Evolutionary conservation across 2,329 filamentous ascomycete species (phyloP), one percentile per base, ranked within the genome.

Genomic region (Talaromyces sp.): DNA sequence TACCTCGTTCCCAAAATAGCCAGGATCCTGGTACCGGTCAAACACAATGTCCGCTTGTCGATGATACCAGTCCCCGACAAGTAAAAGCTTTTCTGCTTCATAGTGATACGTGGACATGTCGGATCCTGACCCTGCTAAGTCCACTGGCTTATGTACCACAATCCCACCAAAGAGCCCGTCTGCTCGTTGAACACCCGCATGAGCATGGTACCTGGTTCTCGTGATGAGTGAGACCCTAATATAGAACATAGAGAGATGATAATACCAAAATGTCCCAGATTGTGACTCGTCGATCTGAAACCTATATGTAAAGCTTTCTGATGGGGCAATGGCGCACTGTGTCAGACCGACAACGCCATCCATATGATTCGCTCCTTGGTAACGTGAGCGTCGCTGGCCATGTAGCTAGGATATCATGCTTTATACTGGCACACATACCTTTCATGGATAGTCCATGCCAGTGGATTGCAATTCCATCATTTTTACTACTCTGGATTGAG

Each of bases 281-380:
- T 50, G 43, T 21, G 43, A 50, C 19, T 50, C 43, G 6, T 50
- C 43, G 12, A 50, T 50, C n/a, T 19, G 43, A 9, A 57, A n/a
- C 8, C 17, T 41, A 57, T 57, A 57, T 5, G 55, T 57, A 24
- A 51, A 57, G 27, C n/a, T 57, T 9, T 27, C 21, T 6, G 24
- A 27, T n/a, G 41, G 17, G 2, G 19, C 5, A 59, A 92, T 87
- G 1, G 81, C 71, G 64, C 87, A 91, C 69, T 92, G 89, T 0
- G 87, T 84, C 27, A 89, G 84, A 53, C 82, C 81, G 0, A 77
- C 74, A 0, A 87, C 84, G 0, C 90, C 90, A 71, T 93, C 90
- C 86, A 91, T 90, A 24, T 14, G 26, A 38, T 57, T 50, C 3
- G 43, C 43, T 6, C 43, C 43, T 50, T 26, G 9, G 14, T n/a